Evolutionary conservation across 306 rosid genomes (phyloP).

Genomic region (Trifolium subterraneum): DNA sequence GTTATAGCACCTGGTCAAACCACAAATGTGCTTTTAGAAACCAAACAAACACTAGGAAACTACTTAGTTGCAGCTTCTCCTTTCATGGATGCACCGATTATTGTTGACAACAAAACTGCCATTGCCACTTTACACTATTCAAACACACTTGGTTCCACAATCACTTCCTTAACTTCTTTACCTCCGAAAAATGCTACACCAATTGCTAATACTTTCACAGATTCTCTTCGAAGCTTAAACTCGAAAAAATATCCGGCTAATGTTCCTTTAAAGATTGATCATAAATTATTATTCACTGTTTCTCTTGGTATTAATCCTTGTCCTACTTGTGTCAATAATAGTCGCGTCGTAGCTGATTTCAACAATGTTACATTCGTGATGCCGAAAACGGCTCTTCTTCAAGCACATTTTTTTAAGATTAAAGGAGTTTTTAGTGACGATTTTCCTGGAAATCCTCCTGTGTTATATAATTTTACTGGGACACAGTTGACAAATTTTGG

Average conservation of each 20-base stretch:
- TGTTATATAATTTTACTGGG: constrained; percentile 68
- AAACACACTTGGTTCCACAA: constrained; percentile 51
- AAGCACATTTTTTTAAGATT: constrained; percentile 81
- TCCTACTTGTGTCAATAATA: constrained; percentile 58
- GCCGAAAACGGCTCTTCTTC: constrained; percentile 79
- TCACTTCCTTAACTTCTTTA: constrained; percentile 54
- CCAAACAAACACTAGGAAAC: constrained; percentile 55
- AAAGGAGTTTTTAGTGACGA: constrained; percentile 80
- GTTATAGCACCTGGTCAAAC: constrained; percentile 90
- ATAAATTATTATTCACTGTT: constrained; percentile 74
- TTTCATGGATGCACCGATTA: constrained; percentile 74
- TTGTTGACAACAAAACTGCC: constrained; percentile 70
- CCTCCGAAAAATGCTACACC: constrained; percentile 74
- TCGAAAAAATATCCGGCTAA: constrained; percentile 65
- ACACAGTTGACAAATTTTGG: constrained; percentile 59
- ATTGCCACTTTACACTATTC: constrained; percentile 66
- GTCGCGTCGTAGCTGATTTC: constrained; percentile 67
- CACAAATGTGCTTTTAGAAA: constrained; percentile 69
- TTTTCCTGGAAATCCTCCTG: constrained; percentile 73
- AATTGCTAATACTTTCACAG: constrained; percentile 58
- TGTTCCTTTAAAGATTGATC: constrained; percentile 73
- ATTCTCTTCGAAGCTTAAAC: constrained; percentile 72
- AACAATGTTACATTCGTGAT: constrained; percentile 82
- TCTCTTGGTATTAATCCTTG: constrained; percentile 82
- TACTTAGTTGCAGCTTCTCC: constrained; percentile 68